Evolutionary conservation across 2,329 filamentous ascomycete genomes (phyloP).

Genomic region (Pseudocercospora vitis): DNA sequence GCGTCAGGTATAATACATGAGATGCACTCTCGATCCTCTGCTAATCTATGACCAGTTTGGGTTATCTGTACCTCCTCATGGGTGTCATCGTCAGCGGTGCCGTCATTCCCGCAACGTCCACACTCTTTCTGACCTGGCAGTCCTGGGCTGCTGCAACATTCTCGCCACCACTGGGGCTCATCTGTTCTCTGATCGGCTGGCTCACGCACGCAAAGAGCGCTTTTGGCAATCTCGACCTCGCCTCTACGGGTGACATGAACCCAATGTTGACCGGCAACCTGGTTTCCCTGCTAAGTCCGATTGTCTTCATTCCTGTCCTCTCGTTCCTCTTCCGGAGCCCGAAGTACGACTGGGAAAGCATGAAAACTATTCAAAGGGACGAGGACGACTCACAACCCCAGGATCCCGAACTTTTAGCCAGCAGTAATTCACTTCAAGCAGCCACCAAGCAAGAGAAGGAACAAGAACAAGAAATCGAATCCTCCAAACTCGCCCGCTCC

Average conservation of each 20-base stretch:
- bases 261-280: constrained; percentile 89
- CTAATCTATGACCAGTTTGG: constrained; percentile 39
- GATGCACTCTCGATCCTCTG: background rate
- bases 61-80: constrained; percentile 57
- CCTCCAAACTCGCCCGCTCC: constrained; percentile 42
- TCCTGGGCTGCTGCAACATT: constrained; percentile 70
- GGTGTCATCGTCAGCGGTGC: constrained; percentile 82
- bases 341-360: constrained; percentile 80
- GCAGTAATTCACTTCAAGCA: background rate
- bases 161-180: constrained; percentile 67
- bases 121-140: constrained; percentile 52
- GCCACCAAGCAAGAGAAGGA: background rate
- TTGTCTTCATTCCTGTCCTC: constrained; percentile 71
- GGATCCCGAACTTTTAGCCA: constrained; percentile 3
- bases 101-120: constrained; percentile 59
- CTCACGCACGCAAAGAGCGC: constrained; percentile 69
- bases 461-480: constrained; percentile 42
- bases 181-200: constrained; percentile 70
- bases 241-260: constrained; percentile 66
- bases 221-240: constrained; percentile 66
- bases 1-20: background rate
- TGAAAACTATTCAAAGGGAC: constrained; percentile 72
- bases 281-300: constrained; percentile 71
- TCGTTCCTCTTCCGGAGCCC: constrained; percentile 66
- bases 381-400: constrained; percentile 50